A percentile compares a stretch with the other conserved stretches of the same genome.
These are phyloP conservation scores for Aspergillus tamarii DNA, from an alignment of 2,329 filamentous ascomycete species.

Conservation along the genomic window DNA sequence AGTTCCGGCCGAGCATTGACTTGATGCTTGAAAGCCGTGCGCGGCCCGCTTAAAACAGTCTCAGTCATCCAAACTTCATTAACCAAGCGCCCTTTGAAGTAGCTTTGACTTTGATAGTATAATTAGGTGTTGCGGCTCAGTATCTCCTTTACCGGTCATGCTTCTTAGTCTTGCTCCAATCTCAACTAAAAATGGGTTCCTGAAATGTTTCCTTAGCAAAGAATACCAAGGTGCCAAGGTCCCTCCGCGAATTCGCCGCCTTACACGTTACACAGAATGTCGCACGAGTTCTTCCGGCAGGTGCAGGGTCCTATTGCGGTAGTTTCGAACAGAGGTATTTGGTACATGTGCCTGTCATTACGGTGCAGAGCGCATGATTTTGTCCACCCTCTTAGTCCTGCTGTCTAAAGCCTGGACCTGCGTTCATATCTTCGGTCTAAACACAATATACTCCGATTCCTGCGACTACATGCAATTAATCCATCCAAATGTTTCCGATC, in stretches of 20 bases:
- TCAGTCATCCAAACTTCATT: background rate
- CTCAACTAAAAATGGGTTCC: background rate
- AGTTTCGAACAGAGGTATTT: background rate
- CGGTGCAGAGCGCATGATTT: background rate
- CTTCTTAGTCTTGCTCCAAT: background rate
- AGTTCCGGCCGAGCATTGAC: constrained; percentile 23
- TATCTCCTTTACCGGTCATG: background rate
- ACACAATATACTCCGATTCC: constrained; percentile 4
- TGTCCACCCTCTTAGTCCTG: background rate
- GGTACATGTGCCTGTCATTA: background rate
- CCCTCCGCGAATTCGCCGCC: constrained; percentile 8
- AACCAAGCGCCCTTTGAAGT: background rate
- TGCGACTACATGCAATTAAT: background rate
- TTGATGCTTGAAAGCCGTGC: constrained; percentile 14
- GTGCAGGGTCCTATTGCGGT: constrained; percentile 20
- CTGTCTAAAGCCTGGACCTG: background rate
- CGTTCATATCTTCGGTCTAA: background rate
- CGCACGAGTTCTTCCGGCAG: constrained; percentile 24
- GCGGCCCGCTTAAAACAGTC: background rate
- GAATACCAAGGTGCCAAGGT: background rate
- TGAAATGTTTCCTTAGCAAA: background rate
- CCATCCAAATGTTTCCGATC: background rate
- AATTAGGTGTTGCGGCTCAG: background rate
- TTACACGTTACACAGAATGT: constrained; percentile 23
- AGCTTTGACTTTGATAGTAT: background rate